These are phyloP conservation scores for Fraxinus floribunda DNA, from an alignment of 305 asterid genomes.

Conservation along the genomic window DNA sequence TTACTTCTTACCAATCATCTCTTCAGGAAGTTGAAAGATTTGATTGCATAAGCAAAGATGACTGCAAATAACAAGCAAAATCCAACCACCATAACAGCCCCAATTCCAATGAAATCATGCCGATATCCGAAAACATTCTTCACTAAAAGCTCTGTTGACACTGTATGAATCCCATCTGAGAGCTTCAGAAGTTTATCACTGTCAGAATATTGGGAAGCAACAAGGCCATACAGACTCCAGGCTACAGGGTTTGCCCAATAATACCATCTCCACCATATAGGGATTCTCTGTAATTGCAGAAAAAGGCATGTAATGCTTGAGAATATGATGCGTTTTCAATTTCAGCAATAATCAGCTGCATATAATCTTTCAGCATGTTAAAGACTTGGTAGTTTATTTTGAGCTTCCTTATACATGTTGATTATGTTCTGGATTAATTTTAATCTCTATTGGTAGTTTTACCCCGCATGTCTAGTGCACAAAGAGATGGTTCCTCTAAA, in stretches of 20 bases:
- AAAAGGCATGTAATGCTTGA: background rate
- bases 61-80: constrained; percentile 69
- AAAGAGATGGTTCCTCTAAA: background rate
- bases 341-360: constrained; percentile 3
- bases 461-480: background rate
- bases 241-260: constrained; percentile 98
- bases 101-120: constrained; percentile 65
- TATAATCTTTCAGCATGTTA: background rate
- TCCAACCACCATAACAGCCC: constrained; percentile 75
- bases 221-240: constrained; percentile 88
- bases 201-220: constrained; percentile 74
- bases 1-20: constrained; percentile 39
- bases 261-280: constrained; percentile 99
- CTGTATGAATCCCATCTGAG: constrained; percentile 54
- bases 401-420: background rate
- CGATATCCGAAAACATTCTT: constrained; percentile 69
- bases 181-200: constrained; percentile 52
- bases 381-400: background rate
- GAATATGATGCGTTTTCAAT: background rate
- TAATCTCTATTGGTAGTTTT: background rate
- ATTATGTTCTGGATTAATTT: background rate
- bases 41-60: constrained; percentile 77
- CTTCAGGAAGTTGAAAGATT: constrained; percentile 82
- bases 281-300: constrained; percentile 63
- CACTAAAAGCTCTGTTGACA: constrained; percentile 48